Evolutionary conservation across 148 eudicot genomes (phyloP).

Genomic region (Linanthus parryae): DNA sequence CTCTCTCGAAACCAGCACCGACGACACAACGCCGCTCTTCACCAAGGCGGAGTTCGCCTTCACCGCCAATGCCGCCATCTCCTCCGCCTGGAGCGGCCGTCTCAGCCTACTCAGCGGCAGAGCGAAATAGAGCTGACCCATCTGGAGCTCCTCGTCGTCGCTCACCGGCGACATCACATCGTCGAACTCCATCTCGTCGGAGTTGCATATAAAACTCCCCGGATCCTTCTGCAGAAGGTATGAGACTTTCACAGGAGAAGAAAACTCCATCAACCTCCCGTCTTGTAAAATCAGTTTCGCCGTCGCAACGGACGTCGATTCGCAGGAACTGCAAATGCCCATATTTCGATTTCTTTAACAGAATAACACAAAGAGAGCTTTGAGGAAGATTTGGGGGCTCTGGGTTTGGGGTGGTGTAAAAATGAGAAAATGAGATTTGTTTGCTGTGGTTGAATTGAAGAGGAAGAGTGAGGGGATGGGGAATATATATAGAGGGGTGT

Average conservation of each 20-base stretch:
- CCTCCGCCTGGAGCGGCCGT: conserved; percentile 54
- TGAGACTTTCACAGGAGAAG: conserved; percentile 51
- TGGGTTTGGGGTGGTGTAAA: background rate
- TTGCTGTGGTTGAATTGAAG: background rate
- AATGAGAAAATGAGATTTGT: background rate
- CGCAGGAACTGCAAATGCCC: conserved; percentile 54
- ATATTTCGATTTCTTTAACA: conserved; percentile 13
- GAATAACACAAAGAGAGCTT: too few species aligned
- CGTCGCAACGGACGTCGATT: conserved; percentile 34
- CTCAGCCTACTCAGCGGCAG: conserved; percentile 47
- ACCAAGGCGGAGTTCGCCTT: conserved; percentile 75
- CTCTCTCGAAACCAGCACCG: conserved; percentile 16
- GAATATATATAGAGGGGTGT: conserved; percentile 7
- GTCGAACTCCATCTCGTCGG: conserved; percentile 90
- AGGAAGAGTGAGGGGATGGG: background rate
- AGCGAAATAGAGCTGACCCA: conserved; percentile 73
- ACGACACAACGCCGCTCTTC: conserved; percentile 21
- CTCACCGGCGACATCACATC: conserved; percentile 39
- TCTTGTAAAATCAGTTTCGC: conserved; percentile 46
- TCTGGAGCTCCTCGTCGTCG: conserved; percentile 58
- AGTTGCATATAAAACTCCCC: conserved; percentile 46
- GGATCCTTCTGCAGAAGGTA: conserved; percentile 39
- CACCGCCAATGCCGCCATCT: conserved; percentile 93
- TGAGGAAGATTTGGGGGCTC: too few species aligned
- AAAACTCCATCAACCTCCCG: conserved; percentile 47